phyloP scores from a whole-genome alignment of 1,284 basidiomycete species.

The Vanrija sp. region DNA sequence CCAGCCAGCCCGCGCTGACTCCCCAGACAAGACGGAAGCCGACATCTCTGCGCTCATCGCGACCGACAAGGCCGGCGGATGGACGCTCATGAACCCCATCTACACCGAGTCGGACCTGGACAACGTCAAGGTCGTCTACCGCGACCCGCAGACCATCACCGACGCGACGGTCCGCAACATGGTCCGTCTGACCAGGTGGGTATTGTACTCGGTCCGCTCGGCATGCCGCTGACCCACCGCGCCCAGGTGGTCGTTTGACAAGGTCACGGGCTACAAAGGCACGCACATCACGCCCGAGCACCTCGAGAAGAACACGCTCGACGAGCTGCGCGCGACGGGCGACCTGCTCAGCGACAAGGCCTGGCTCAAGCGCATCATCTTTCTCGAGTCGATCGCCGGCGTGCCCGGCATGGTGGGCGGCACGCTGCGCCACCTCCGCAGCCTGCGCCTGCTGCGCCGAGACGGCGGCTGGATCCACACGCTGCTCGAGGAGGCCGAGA shows the following conservation, averaged over 20 bases:
- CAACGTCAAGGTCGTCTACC: slow-evolving; percentile 63
- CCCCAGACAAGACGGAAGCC: slow-evolving; percentile 3
- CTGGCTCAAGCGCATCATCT: slow-evolving; percentile 80
- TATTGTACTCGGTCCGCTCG: too few species aligned
- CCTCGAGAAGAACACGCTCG: slow-evolving; percentile 47
- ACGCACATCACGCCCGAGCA: slow-evolving; percentile 49
- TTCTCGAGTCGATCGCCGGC: slow-evolving; percentile 86
- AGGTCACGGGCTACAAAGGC: slow-evolving; percentile 67
- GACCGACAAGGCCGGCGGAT: slow-evolving; percentile 27
- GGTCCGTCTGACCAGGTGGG: slow-evolving; percentile 54
- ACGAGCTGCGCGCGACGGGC: slow-evolving; percentile 67
- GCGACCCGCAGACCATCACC: slow-evolving; percentile 60
- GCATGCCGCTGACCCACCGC: too few species aligned
- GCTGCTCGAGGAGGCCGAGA: slow-evolving; percentile 87
- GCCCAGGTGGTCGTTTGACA: slow-evolving; percentile 66
- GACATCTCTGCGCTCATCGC: neutral
- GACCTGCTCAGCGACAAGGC: slow-evolving; percentile 67
- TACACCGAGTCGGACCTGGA: slow-evolving; percentile 48
- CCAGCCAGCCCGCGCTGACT: neutral
- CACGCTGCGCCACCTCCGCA: slow-evolving; percentile 74
- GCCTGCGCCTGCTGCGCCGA: slow-evolving; percentile 76
- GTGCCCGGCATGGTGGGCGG: slow-evolving; percentile 94
- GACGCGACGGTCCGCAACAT: slow-evolving; percentile 69
- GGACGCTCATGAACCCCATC: slow-evolving; percentile 48
- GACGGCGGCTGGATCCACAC: slow-evolving; percentile 86